Conservation (phyloP, 495 filamentous ascomycete species). For the Penicillium roqueforti region DNA sequence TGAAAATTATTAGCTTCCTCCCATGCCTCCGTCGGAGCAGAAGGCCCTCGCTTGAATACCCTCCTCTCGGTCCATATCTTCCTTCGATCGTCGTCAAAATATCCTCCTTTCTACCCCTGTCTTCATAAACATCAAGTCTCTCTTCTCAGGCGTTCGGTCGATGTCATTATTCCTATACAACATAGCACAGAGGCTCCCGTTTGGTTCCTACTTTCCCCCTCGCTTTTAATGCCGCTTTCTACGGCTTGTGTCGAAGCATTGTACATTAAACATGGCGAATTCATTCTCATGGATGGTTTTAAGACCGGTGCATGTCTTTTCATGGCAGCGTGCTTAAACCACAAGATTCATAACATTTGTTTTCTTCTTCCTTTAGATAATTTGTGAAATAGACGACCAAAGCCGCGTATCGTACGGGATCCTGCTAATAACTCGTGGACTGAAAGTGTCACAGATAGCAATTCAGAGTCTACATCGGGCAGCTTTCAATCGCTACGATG, state of each 20-base stretch:
- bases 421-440: background rate
- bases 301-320: background rate
- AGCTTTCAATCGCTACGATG: background rate
- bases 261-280: conserved; percentile 2
- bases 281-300: background rate
- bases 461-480: background rate
- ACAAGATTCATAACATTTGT: background rate
- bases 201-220: conserved; percentile 24
- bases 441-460: background rate
- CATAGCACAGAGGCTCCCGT: conserved; percentile 38
- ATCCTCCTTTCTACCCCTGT: conserved; percentile 19
- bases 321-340: background rate
- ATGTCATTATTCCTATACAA: conserved; percentile 33
- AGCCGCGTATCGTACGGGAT: background rate
- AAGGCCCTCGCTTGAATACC: conserved; percentile 41
- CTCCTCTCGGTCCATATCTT: conserved; percentile 4
- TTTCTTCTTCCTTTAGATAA: background rate
- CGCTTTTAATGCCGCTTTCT: conserved; percentile 12
- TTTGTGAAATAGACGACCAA: background rate
- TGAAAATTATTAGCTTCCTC: conserved; percentile 28
- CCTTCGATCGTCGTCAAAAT: conserved; percentile 13
- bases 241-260: conserved; percentile 1
- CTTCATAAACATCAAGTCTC: conserved; percentile 38
- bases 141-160: conserved; percentile 48
- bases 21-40: conserved; percentile 38